Conservation (phyloP, 73 alveolate species). For the Loxodes magnus region DNA sequence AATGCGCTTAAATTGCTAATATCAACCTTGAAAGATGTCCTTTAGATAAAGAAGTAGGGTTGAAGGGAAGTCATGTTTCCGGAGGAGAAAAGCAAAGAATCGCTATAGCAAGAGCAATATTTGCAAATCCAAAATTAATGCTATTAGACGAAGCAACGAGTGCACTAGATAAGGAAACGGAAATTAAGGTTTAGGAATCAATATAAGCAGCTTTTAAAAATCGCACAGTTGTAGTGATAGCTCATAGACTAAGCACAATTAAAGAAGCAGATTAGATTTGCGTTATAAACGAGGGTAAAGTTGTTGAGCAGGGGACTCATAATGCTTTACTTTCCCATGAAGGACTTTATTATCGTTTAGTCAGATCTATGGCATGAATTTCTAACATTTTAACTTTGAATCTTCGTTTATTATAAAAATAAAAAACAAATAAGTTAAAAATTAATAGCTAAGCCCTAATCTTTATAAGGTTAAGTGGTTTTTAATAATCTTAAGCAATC, state of each 20-base stretch:
- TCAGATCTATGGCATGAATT: too few species aligned
- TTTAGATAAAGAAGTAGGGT: slow-evolving; percentile 36
- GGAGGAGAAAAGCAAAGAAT: slow-evolving; percentile 60
- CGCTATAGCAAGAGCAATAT: slow-evolving; percentile 57
- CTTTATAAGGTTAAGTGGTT: too few species aligned
- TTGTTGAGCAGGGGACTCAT: slow-evolving; percentile 56
- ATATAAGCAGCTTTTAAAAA: slow-evolving; percentile 21
- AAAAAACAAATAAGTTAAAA: too few species aligned
- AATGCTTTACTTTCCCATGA: slow-evolving; percentile 13
- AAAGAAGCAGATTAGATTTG: slow-evolving; percentile 46
- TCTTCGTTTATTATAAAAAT: too few species aligned
- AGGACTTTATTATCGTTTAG: background rate
- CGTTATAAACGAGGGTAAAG: slow-evolving; percentile 53
- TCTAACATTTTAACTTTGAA: too few species aligned
- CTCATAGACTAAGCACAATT: slow-evolving; percentile 65
- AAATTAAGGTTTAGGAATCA: slow-evolving; percentile 31
- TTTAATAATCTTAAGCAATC: too few species aligned
- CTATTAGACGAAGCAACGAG: slow-evolving; percentile 46
- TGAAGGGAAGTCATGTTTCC: slow-evolving; percentile 42
- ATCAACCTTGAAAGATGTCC: slow-evolving; percentile 29
- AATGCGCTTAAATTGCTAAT: slow-evolving; percentile 39
- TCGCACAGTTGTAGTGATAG: slow-evolving; percentile 59
- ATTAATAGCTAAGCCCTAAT: too few species aligned
- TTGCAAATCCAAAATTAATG: slow-evolving; percentile 38
- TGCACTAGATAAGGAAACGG: slow-evolving; percentile 42